These are phyloP conservation scores for Arthrinium puccinioides DNA, from an alignment of 2,329 filamentous ascomycete species.

Conservation along the genomic window DNA sequence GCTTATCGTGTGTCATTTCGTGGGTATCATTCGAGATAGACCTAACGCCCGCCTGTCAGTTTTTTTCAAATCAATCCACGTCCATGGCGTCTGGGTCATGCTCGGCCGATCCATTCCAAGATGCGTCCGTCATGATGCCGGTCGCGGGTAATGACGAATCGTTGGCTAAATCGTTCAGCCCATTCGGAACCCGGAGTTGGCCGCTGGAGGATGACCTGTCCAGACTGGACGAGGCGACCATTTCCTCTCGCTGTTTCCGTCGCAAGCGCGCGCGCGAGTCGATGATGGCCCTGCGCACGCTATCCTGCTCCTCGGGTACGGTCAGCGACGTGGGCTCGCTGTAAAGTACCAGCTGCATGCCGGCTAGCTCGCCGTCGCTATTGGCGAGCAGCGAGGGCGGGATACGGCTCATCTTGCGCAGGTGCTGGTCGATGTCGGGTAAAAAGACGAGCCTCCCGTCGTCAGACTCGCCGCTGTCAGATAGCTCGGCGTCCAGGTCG, in stretches of 20 bases:
- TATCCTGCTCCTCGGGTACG: constrained; percentile 67
- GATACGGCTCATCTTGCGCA: constrained; percentile 59
- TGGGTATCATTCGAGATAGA: not conserved
- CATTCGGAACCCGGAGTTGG: constrained; percentile 2
- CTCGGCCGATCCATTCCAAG: constrained; percentile 9
- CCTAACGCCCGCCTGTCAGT: no score
- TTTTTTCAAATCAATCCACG: constrained; percentile 25
- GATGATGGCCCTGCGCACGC: constrained; percentile 74
- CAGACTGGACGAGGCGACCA: constrained; percentile 3
- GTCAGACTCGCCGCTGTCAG: constrained; percentile 43
- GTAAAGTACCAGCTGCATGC: constrained; percentile 78
- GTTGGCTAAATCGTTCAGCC: constrained; percentile 7
- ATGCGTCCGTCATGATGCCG: not conserved
- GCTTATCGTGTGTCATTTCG: no score
- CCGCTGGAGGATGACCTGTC: not conserved
- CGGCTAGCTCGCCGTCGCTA: constrained; percentile 45
- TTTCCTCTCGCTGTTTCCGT: constrained; percentile 44
- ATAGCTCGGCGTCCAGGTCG: constrained; percentile 81
- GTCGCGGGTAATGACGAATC: not conserved
- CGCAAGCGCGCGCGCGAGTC: constrained; percentile 66
- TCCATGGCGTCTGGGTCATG: constrained; percentile 55
- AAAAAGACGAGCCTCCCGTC: constrained; percentile 67
- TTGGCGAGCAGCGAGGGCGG: constrained; percentile 57
- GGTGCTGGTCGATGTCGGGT: constrained; percentile 76
- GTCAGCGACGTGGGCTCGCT: constrained; percentile 69